Conservation (phyloP, 73 alveolate species). For the Paramecium biaurelia region DNA sequence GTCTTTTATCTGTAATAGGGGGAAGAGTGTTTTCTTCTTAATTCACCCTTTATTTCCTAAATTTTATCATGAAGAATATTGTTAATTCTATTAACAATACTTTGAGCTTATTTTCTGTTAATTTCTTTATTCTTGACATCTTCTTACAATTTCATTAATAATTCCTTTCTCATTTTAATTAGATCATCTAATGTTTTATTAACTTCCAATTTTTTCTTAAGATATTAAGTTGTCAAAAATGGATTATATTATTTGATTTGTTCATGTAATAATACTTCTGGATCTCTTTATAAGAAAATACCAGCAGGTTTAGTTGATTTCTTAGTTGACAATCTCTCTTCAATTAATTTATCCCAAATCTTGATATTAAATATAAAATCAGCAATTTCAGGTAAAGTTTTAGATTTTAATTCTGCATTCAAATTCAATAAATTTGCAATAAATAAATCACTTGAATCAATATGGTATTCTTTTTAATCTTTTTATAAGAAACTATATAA, state of each 20-base stretch:
- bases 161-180: background rate
- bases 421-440: background rate
- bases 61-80: background rate
- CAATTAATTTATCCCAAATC: slow-evolving; percentile 5
- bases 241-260: background rate
- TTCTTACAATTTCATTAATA: background rate
- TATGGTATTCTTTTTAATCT: background rate
- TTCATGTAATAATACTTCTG: background rate
- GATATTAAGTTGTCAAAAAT: background rate
- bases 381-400: background rate
- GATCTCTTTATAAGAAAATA: background rate
- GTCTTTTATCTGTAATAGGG: background rate
- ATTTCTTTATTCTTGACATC: background rate
- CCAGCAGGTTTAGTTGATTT: background rate
- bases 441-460: background rate
- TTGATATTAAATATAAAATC: background rate
- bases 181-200: background rate
- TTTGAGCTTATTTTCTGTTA: background rate
- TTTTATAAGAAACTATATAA: background rate
- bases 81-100: background rate
- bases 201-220: background rate
- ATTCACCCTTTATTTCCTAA: background rate
- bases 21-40: background rate
- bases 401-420: slow-evolving; percentile 2
- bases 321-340: background rate